Evolutionary conservation across 768 basidiomycete species (phyloP).

Genomic region (Pleurotus giganteus): DNA sequence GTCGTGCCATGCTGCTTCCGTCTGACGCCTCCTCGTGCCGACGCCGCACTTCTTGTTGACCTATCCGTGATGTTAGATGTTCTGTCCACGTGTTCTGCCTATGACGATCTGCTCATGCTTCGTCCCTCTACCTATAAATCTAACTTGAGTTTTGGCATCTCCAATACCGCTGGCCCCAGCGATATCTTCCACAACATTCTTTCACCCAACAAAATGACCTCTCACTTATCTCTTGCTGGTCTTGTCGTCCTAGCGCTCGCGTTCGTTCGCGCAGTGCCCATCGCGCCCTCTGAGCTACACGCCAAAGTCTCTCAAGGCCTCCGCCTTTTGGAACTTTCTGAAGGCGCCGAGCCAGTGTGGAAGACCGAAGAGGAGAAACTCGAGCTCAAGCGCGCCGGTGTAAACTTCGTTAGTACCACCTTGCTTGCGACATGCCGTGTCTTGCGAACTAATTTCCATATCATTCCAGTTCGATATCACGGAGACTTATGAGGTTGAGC

Average conservation of each 20-base stretch:
- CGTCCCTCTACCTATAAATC: not conserved
- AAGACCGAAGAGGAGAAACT: conserved; percentile 38
- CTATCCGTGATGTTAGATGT: not conserved
- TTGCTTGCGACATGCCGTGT: not conserved
- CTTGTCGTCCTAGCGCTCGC: conserved; percentile 21
- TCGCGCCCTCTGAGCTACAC: conserved; percentile 30
- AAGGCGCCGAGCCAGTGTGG: conserved; percentile 37
- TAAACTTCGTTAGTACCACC: conserved; percentile 31
- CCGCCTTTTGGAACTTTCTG: conserved; percentile 33
- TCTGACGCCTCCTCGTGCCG: not conserved
- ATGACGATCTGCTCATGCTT: not conserved
- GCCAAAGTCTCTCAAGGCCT: conserved; percentile 32
- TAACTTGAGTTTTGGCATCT: not conserved
- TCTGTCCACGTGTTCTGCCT: not conserved
- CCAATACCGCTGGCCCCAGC: not conserved
- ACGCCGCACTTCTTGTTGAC: not conserved
- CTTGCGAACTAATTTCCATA: not conserved
- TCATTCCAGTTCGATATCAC: conserved; percentile 38
- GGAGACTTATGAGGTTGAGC: conserved; percentile 34
- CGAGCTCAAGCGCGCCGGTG: conserved; percentile 29
- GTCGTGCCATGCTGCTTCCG: too few relatives aligned
- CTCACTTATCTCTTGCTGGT: conserved; percentile 13
- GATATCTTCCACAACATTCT: not conserved
- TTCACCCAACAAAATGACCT: conserved; percentile 17
- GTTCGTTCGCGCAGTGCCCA: conserved; percentile 26